These are phyloP conservation scores for Lepidium campestre DNA, from an alignment of 441 rosid genomes.

Conservation along the genomic window DNA sequence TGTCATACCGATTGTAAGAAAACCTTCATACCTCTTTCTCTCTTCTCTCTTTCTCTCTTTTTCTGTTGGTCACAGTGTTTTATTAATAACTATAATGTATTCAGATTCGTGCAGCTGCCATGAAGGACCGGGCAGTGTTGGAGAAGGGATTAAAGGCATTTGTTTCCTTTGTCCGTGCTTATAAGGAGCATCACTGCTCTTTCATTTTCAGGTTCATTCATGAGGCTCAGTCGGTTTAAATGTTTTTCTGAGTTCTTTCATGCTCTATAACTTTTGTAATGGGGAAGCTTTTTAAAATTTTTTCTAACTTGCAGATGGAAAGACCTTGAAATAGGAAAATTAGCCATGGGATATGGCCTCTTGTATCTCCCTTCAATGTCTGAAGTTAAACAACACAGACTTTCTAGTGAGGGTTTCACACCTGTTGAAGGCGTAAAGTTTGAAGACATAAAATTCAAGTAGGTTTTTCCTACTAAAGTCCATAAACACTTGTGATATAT, in stretches of 20 bases:
- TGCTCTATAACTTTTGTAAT: neutral
- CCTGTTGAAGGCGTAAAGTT: conserved; percentile 56
- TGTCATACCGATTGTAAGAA: conserved; percentile 63
- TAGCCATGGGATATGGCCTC: conserved; percentile 91
- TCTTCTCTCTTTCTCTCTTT: neutral
- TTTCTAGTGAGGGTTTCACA: conserved; percentile 61
- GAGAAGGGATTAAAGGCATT: conserved; percentile 84
- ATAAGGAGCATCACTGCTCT: conserved; percentile 80
- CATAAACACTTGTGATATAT: neutral
- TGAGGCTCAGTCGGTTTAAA: neutral
- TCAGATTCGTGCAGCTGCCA: conserved; percentile 70
- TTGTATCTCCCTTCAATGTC: conserved; percentile 80
- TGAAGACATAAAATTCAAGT: conserved; percentile 79
- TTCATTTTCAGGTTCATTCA: conserved; percentile 62
- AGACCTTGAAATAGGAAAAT: conserved; percentile 80
- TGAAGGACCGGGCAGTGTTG: conserved; percentile 80
- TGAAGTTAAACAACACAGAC: conserved; percentile 70
- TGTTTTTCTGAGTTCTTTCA: neutral
- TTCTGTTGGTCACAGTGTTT: conserved; percentile 5
- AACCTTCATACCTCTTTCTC: neutral
- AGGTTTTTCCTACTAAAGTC: neutral
- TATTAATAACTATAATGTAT: conserved; percentile 13
- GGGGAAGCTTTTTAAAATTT: neutral
- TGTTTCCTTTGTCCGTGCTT: conserved; percentile 80
- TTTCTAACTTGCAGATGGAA: conserved; percentile 51